Evolutionary conservation across 108 stramenopile species (phyloP), one percentile per base, ranked within the genome.

Genomic region (Skeletonema marinoi): DNA sequence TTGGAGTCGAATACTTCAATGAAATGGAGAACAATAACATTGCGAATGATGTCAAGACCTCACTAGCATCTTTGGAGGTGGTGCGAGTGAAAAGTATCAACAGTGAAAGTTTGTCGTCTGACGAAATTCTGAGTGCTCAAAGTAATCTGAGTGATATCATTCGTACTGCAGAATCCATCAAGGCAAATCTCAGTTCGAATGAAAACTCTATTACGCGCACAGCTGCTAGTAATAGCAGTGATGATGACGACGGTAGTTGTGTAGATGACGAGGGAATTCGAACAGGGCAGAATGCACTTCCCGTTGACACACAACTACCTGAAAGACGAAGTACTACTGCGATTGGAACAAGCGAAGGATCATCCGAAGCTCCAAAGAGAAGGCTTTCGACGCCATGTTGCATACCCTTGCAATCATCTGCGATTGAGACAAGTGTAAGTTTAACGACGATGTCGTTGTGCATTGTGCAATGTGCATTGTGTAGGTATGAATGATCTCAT

Each of bases 81-180:
- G 78, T 59, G 38, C 66, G 68, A 39, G 35, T 32, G 36, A 32
- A 39, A 11, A 61, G 58, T 68, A 60, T 44, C 10, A 32, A 51
- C 19, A 39, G 50, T 54, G 35, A 66, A 25, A n/a, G 42, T 14
- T 65, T 78, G n/a, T 72, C 78, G n/a, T 44, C 59, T n/a, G 38
- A 60, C 65, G 78, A 78, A 33, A 60, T 71, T 41, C 65, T 67
- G 25, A 67, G 59, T 29, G 78, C 65, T 13, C 67, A 66, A 14
- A 42, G 65, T 31, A 67, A 66, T 30, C 54, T 78, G 25, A 66
- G 65, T 41, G 71, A 72, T 50, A 38, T 78, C 59, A 71, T 72
- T 35, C 78, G 71, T 13, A 71, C 78, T 61, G 78, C 78, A 65
- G 78, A 78, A 72, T 72, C 70, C 12, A 78, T 78, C 21, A 78